phyloP scores from a whole-genome alignment of 495 filamentous ascomycete genomes.

The Friedmanniomyces endolithicus region DNA sequence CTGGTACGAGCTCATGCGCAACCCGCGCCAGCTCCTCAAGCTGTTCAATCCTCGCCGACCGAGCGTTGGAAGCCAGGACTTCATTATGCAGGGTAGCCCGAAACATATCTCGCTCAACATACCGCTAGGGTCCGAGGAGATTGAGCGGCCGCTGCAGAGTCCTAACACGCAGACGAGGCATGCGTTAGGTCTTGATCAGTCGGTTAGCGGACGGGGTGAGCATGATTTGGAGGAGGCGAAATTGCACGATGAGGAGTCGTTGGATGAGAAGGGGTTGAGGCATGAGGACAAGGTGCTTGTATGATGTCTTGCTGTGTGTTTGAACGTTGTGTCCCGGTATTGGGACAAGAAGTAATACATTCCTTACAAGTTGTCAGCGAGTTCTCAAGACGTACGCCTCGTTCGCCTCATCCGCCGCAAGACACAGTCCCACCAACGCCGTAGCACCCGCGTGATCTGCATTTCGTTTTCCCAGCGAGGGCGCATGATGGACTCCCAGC shows the following conservation, averaged over 20 bases:
- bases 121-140: conserved; percentile 1
- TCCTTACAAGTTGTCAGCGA: neutral
- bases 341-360: neutral
- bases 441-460: neutral
- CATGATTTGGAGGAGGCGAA: neutral
- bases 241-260: conserved; percentile 15
- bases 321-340: neutral
- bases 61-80: conserved; percentile 8
- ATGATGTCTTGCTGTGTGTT: neutral
- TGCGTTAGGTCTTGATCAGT: neutral
- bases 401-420: neutral
- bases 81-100: conserved; percentile 6
- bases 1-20: conserved; percentile 24
- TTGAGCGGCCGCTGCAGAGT: neutral
- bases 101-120: conserved; percentile 2
- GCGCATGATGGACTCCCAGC: neutral
- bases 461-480: neutral
- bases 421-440: neutral
- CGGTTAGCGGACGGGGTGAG: neutral
- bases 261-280: conserved; percentile 13
- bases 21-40: conserved; percentile 2
- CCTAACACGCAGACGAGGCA: neutral
- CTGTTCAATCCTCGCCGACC: neutral
- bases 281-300: conserved; percentile 7
- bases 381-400: neutral